A percentile compares a stretch with the other conserved stretches of the same genome.
Conservation (phyloP, 164 flowering plant species). For the Magnolia sinica region DNA sequence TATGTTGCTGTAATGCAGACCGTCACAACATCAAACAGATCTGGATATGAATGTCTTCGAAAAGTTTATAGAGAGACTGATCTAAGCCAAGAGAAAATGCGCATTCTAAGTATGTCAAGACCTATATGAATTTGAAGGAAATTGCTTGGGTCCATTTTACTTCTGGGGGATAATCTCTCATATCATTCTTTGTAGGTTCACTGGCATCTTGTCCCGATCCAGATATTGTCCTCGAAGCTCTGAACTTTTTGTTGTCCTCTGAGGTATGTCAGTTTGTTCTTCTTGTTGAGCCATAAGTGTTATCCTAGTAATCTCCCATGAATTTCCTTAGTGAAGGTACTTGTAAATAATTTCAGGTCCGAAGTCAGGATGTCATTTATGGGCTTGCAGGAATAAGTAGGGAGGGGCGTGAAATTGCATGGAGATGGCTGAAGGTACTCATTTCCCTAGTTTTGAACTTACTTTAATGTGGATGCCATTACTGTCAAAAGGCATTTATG, state of each 20-base stretch:
- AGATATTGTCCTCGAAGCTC: conserved; percentile 66
- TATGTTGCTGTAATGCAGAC: conserved; percentile 80
- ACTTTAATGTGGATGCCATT: too few species aligned
- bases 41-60: conserved; percentile 69
- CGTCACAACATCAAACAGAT: conserved; percentile 59
- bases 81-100: conserved; percentile 84
- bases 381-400: conserved; percentile 65
- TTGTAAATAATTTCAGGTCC: conserved; percentile 22
- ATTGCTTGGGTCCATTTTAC: background rate
- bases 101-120: conserved; percentile 52
- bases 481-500: too few species aligned
- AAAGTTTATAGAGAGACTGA: conserved; percentile 80
- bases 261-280: conserved; percentile 52
- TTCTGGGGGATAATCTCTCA: background rate
- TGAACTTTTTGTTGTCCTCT: conserved; percentile 69
- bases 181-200: conserved; percentile 25
- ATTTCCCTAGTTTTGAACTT: background rate
- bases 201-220: conserved; percentile 74
- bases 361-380: conserved; percentile 74
- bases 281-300: background rate
- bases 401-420: conserved; percentile 84
- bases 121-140: conserved; percentile 11
- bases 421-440: conserved; percentile 89
- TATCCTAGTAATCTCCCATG: background rate
- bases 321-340: background rate